These are phyloP conservation scores for Saitozyma sp. DNA, from an alignment of 768 basidiomycete genomes.

Conservation along the genomic window DNA sequence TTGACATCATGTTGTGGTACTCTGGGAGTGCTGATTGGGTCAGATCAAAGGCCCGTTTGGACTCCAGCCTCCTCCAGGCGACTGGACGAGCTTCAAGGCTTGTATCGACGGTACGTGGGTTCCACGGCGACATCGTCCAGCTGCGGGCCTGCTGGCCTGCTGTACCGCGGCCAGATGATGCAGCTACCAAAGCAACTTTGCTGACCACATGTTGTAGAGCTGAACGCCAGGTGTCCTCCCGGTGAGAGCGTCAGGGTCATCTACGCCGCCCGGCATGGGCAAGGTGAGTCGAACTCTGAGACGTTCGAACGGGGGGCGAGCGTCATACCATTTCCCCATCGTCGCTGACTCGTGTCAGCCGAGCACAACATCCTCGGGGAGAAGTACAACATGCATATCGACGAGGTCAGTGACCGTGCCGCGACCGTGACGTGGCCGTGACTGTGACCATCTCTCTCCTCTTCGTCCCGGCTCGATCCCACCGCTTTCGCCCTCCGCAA, in stretches of 20 bases:
- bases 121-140: background rate
- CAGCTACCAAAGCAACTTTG: background rate
- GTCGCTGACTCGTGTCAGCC: constrained; percentile 2
- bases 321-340: too few species aligned
- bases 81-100: constrained; percentile 19
- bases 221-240: constrained; percentile 14
- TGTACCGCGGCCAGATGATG: too few species aligned
- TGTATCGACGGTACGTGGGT: constrained; percentile 17
- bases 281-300: constrained; percentile 18
- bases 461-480: too few species aligned
- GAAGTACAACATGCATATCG: constrained; percentile 6
- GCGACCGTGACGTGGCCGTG: too few species aligned
- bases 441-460: too few species aligned
- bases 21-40: background rate
- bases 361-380: constrained; percentile 28
- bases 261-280: constrained; percentile 32
- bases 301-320: too few species aligned
- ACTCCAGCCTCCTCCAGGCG: constrained; percentile 18
- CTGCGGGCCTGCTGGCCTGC: background rate
- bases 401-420: too few species aligned
- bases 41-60: constrained; percentile 27
- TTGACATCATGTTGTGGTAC: background rate
- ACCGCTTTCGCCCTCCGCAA: too few species aligned
- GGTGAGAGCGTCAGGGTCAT: constrained; percentile 30
- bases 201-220: constrained; percentile 7